Evolutionary conservation across 257 asterid species (phyloP).

Genomic region (Jacaranda mimosifolia): DNA sequence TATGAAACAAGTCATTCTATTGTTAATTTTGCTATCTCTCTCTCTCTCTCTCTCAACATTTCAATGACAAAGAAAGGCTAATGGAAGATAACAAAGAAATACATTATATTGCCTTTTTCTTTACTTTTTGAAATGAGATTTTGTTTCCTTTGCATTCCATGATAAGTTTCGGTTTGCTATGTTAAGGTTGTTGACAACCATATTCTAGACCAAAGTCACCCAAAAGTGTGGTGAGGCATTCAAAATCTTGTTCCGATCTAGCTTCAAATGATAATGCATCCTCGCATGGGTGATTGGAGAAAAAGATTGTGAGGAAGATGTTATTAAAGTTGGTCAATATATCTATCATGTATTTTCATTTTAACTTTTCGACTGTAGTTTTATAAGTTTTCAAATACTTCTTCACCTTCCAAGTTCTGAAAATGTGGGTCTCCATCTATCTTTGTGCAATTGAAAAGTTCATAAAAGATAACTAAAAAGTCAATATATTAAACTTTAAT

Average conservation of each 20-base stretch:
- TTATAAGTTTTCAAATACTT: slow-evolving; percentile 54
- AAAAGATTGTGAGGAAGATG: slow-evolving; percentile 50
- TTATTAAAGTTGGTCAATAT: slow-evolving; percentile 67
- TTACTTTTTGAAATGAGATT: slow-evolving; percentile 31
- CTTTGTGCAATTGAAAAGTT: slow-evolving; percentile 59
- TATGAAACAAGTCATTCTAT: slow-evolving; percentile 7
- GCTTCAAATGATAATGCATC: slow-evolving; percentile 54
- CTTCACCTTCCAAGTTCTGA: slow-evolving; percentile 49
- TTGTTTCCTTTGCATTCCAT: slow-evolving; percentile 29
- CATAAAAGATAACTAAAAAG: slow-evolving; percentile 90
- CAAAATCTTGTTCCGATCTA: slow-evolving; percentile 43
- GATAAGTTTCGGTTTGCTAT: slow-evolving; percentile 35
- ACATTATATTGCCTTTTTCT: slow-evolving; percentile 38
- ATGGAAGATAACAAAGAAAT: slow-evolving; percentile 56
- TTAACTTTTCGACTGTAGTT: slow-evolving; percentile 22
- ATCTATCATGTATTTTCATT: slow-evolving; percentile 27
- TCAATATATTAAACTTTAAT: slow-evolving; percentile 45
- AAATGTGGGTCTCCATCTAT: slow-evolving; percentile 50
- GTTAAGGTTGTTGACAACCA: slow-evolving; percentile 45
- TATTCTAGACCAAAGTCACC: slow-evolving; percentile 46
- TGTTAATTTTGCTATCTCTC: neutral
- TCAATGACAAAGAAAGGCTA: slow-evolving; percentile 57
- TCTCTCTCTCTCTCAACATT: too few species aligned
- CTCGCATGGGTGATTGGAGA: slow-evolving; percentile 41
- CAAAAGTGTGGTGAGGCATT: slow-evolving; percentile 49